Base-by-base conservation (phyloP, 768 basidiomycete genomes). In the Trametes cingulata region DNA sequence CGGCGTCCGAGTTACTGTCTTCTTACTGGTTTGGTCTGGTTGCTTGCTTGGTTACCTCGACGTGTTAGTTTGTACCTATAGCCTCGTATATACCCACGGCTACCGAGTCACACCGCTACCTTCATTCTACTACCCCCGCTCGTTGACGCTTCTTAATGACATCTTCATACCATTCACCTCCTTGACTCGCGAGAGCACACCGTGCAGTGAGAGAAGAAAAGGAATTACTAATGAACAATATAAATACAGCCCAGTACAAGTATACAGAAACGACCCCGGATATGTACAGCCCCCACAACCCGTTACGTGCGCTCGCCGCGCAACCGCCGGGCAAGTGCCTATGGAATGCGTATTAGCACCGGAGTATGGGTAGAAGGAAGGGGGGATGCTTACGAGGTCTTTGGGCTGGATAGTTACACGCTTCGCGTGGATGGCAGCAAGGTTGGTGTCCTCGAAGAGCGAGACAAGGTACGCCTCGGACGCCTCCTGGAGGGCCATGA, bases 401-500 rank as follows among this genome's bases (percentile, higher is more conserved):
- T 82, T 85, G 54, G 83, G 83, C 75, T 85, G 84, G 74, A 78
- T 77, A 27, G 76, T 78, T 29, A 78, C 76, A 63, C 80, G 77
- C 76, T 82, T 82, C 19, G 80, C 80, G 73, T 81, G 80, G 66
- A 81, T 81, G 27, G 80, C 81, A 19, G 81, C 81, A 55, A 81
- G 75, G 70, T 80, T 80, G 66, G 79, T 80, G 61, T 80, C 79
- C 59, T 80, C 78, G 65, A 75, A 75, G 49, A 75, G 70, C 10
- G 74, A 75, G 66, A 75, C 74, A 50, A 75, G 73, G 62, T 75
- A 75, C 6, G 74, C 78, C 73, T 85, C 83, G 43, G 80, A 78
- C 33, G 83, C 82, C 68, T 84, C 83, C 73, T 85, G 83, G 49
- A 84, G 76, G n/a, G 84, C 83, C 73, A 81, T 80, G 56, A 85